Evolutionary conservation across 2,329 filamentous ascomycete species (phyloP).

Genomic region (Gnomoniopsis sp.): DNA sequence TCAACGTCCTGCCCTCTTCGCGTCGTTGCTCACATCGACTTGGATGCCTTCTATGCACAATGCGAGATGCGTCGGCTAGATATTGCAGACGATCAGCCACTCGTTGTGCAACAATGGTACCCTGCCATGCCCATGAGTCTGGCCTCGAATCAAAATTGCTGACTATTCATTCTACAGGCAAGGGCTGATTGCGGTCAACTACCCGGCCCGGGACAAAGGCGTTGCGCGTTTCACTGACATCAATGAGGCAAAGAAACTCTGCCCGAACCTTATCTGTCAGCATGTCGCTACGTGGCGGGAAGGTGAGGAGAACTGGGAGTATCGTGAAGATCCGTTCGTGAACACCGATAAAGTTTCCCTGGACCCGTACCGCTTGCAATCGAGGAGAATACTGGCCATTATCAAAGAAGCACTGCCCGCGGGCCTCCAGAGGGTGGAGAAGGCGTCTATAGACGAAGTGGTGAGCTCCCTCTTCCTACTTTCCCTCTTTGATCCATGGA

Average conservation of each 20-base stretch:
- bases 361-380: conserved; percentile 86
- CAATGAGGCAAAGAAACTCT: conserved; percentile 79
- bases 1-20: conserved; percentile 74
- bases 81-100: conserved; percentile 68
- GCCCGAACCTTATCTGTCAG: conserved; percentile 78
- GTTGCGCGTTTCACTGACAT: conserved; percentile 77
- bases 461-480: background rate
- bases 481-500: background rate
- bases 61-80: conserved; percentile 89
- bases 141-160: background rate
- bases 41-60: conserved; percentile 97
- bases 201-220: conserved; percentile 78
- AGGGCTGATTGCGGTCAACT: conserved; percentile 93
- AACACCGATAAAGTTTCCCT: conserved; percentile 91
- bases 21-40: conserved; percentile 85
- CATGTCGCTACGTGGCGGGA: conserved; percentile 96
- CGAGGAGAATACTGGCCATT: conserved; percentile 72
- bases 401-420: conserved; percentile 72
- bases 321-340: conserved; percentile 74
- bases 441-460: conserved; percentile 92
- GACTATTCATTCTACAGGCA: conserved; percentile 51
- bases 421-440: conserved; percentile 73
- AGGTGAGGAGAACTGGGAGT: conserved; percentile 88
- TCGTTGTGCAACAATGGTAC: conserved; percentile 92
- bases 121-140: conserved; percentile 11